Percentiles rank a stretch among this genome's conserved stretches.
phyloP scores from a whole-genome alignment of 2,329 filamentous ascomycete species.

The Massarina eburnea region DNA sequence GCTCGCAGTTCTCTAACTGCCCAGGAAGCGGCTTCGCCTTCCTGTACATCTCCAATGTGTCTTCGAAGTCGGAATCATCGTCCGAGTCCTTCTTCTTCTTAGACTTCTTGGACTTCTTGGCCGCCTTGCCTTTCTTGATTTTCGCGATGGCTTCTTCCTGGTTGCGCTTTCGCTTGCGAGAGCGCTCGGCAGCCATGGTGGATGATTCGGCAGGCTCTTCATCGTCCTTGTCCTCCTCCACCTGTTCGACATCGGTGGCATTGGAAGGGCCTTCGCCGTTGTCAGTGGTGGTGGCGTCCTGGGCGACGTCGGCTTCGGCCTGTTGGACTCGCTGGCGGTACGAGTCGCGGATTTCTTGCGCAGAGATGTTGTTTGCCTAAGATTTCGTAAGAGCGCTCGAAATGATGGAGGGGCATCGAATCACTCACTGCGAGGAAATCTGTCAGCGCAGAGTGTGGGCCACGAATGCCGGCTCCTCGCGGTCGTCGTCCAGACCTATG shows the following conservation, averaged over 20 bases:
- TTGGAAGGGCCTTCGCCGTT: constrained; percentile 39
- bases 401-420: background rate
- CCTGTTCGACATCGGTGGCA: constrained; percentile 38
- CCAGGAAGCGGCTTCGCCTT: constrained; percentile 68
- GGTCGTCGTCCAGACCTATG: constrained; percentile 35
- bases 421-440: constrained; percentile 64
- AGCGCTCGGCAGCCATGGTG: constrained; percentile 46
- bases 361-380: constrained; percentile 73
- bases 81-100: constrained; percentile 46
- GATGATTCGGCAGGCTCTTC: constrained; percentile 36
- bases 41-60: constrained; percentile 57
- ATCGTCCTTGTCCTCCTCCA: constrained; percentile 6
- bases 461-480: constrained; percentile 53
- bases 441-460: constrained; percentile 67
- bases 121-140: constrained; percentile 53
- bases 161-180: constrained; percentile 60
- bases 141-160: constrained; percentile 52
- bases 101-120: constrained; percentile 48
- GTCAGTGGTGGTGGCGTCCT: constrained; percentile 30
- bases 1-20: constrained; percentile 84
- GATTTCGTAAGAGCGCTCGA: background rate
- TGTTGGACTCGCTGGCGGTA: constrained; percentile 57
- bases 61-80: constrained; percentile 50
- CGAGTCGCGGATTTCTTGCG: constrained; percentile 62
- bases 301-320: constrained; percentile 45